These are phyloP conservation scores for Lathyrus sativus DNA, from an alignment of 306 rosid species.

Conservation along the genomic window DNA sequence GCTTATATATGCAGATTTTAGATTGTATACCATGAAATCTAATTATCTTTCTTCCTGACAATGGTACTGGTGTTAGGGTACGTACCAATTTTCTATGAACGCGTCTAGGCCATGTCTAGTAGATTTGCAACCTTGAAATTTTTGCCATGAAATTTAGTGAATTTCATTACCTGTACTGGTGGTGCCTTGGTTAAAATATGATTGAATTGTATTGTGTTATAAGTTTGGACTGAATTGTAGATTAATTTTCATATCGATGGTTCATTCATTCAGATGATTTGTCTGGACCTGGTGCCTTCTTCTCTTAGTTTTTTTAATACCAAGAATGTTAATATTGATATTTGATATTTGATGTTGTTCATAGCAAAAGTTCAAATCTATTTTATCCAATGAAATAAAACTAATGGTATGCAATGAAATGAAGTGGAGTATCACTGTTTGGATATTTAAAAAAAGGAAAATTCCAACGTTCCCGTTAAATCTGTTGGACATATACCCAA, in stretches of 20 bases:
- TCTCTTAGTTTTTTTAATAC: conserved; percentile 18
- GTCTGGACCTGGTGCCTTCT: conserved; percentile 9
- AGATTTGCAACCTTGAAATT: neutral
- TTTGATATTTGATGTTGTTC: neutral
- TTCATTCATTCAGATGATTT: conserved; percentile 4
- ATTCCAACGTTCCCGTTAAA: neutral
- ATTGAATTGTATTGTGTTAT: conserved; percentile 9
- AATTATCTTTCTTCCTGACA: neutral
- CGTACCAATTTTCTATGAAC: neutral
- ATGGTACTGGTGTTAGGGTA: neutral
- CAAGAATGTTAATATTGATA: neutral
- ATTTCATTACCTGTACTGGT: neutral
- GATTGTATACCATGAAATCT: conserved; percentile 12
- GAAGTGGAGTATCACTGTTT: neutral
- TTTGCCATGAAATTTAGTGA: conserved; percentile 18
- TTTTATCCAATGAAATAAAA: neutral
- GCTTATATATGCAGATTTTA: conserved; percentile 18
- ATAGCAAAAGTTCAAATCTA: neutral
- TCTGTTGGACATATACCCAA: neutral
- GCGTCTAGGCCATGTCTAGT: conserved; percentile 8
- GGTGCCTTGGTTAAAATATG: neutral
- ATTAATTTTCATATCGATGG: conserved; percentile 13
- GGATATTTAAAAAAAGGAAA: no score
- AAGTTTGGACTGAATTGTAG: conserved; percentile 10
- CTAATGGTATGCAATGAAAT: neutral